Evolutionary conservation across 2,329 filamentous ascomycete genomes (phyloP).

Genomic region (Chrysoporthe cubensis): DNA sequence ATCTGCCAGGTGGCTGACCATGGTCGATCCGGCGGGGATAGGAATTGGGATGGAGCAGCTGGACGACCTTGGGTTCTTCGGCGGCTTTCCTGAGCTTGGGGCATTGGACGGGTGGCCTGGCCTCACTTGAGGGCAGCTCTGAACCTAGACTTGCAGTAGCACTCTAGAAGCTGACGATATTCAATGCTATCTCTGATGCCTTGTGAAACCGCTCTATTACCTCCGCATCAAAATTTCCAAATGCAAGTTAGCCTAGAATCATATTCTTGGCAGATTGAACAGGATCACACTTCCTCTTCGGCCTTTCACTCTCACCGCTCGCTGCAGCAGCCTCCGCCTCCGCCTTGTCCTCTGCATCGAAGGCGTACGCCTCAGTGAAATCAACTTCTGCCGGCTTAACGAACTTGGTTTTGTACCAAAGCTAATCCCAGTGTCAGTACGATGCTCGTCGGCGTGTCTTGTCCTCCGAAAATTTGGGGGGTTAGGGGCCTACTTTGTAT

Average conservation of each 20-base stretch:
- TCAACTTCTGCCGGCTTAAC: conserved; percentile 37
- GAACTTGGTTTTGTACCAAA: conserved; percentile 21
- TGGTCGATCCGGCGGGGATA: conserved; percentile 21
- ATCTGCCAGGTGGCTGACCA: conserved; percentile 22
- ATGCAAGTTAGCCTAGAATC: conserved; percentile 6
- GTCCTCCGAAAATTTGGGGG: not conserved
- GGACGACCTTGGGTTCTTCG: conserved; percentile 27
- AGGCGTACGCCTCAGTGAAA: conserved; percentile 32
- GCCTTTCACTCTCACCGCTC: conserved; percentile 45
- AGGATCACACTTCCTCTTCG: conserved; percentile 15
- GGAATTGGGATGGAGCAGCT: conserved; percentile 18
- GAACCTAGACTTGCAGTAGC: not conserved
- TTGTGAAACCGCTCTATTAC: not conserved
- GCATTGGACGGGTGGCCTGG: conserved; percentile 26
- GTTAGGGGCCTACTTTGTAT: conserved; percentile 26
- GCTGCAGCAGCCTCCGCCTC: conserved; percentile 46
- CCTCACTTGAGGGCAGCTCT: conserved; percentile 1
- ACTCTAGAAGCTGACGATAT: not conserved
- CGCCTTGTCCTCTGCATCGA: conserved; percentile 28
- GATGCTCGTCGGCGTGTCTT: not conserved
- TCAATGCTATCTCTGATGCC: not conserved
- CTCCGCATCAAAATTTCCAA: not conserved
- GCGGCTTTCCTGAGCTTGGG: conserved; percentile 27
- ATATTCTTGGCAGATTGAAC: conserved; percentile 14
- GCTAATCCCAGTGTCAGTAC: conserved; percentile 1